Evolutionary conservation across 441 rosid species (phyloP).

Genomic region (Croton laevigatus): DNA sequence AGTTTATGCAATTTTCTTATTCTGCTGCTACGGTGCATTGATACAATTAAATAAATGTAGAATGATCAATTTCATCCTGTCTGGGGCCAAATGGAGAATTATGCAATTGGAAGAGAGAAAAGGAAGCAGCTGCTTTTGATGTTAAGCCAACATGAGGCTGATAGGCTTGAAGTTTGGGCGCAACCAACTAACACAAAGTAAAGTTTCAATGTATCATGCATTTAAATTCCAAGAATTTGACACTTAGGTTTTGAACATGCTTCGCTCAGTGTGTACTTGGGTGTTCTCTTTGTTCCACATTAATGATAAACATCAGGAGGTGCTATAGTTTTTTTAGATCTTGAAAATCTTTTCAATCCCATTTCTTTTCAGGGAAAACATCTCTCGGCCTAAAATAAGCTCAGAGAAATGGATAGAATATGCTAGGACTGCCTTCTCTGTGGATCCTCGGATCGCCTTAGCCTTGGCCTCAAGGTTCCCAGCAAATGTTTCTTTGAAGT

Average conservation of each 20-base stretch:
- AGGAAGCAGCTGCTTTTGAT: slow-evolving; percentile 89
- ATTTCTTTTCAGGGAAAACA: slow-evolving; percentile 56
- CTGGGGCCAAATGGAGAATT: slow-evolving; percentile 96
- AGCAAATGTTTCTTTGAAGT: slow-evolving; percentile 60
- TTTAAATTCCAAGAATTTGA: not conserved
- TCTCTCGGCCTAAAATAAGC: slow-evolving; percentile 61
- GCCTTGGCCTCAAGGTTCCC: slow-evolving; percentile 87
- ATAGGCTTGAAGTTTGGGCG: slow-evolving; percentile 99
- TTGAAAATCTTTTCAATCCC: slow-evolving; percentile 17
- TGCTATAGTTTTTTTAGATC: slow-evolving; percentile 3
- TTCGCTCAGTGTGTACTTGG: not conserved
- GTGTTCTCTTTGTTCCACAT: not conserved
- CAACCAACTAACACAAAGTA: slow-evolving; percentile 87
- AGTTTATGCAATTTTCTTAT: slow-evolving; percentile 1
- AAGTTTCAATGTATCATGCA: slow-evolving; percentile 10
- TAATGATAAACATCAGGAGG: not conserved
- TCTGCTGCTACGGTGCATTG: slow-evolving; percentile 17
- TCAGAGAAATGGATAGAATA: slow-evolving; percentile 85
- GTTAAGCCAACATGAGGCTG: slow-evolving; percentile 97
- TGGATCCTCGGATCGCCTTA: slow-evolving; percentile 86
- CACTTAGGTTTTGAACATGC: slow-evolving; percentile 2
- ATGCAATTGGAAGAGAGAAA: slow-evolving; percentile 74
- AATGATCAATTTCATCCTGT: slow-evolving; percentile 74
- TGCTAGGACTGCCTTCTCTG: slow-evolving; percentile 85
- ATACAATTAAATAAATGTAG: slow-evolving; percentile 44